These are phyloP conservation scores for Grosmannia clavigera DNA, from an alignment of 2,329 filamentous ascomycete genomes.

Conservation along the genomic window DNA sequence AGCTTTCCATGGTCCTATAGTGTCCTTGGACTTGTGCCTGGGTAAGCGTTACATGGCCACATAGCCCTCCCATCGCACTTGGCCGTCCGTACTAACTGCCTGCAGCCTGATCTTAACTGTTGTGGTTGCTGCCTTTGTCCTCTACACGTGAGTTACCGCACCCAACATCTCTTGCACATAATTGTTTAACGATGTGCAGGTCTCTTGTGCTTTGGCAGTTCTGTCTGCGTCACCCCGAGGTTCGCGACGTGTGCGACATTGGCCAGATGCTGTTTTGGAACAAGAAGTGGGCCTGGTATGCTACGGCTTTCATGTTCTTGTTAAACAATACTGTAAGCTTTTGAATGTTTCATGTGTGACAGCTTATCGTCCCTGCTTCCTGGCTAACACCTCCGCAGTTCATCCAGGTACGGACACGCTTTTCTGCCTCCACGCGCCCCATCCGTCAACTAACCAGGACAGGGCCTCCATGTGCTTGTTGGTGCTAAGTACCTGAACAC, in stretches of 20 bases:
- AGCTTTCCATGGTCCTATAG: conserved; percentile 92
- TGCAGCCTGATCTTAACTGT: conserved; percentile 61
- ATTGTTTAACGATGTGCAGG: conserved; percentile 45
- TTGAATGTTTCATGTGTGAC: neutral
- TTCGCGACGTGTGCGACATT: conserved; percentile 87
- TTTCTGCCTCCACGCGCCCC: neutral
- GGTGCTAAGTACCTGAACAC: conserved; percentile 85
- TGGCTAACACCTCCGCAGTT: conserved; percentile 29
- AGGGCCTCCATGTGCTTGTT: conserved; percentile 71
- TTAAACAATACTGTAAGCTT: conserved; percentile 63
- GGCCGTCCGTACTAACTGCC: conserved; percentile 9
- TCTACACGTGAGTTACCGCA: conserved; percentile 59
- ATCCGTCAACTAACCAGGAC: neutral
- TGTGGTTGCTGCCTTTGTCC: conserved; percentile 62
- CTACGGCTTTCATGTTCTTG: conserved; percentile 73
- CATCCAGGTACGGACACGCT: conserved; percentile 47
- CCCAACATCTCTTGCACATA: neutral
- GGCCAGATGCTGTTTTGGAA: conserved; percentile 93
- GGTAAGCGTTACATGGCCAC: conserved; percentile 21
- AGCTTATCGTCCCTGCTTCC: neutral
- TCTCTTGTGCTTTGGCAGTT: conserved; percentile 57
- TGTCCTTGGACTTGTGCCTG: conserved; percentile 73
- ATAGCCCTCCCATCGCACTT: neutral
- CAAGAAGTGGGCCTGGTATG: conserved; percentile 58
- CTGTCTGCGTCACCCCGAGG: conserved; percentile 79